These are phyloP conservation scores for Primulina eburnea DNA, from an alignment of 257 asterid genomes.

Conservation along the genomic window DNA sequence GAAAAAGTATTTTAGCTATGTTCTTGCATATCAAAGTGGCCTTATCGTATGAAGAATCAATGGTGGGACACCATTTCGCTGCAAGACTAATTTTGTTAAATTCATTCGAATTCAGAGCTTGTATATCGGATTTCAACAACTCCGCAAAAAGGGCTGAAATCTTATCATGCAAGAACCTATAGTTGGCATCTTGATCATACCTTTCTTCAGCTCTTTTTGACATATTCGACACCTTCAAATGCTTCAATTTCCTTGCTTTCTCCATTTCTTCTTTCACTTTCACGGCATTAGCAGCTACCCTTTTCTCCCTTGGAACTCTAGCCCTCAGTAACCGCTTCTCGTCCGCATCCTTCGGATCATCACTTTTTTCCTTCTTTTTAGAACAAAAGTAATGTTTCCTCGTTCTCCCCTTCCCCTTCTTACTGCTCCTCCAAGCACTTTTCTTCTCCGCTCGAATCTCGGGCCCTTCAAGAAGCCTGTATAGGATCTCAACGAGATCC, in stretches of 20 bases:
- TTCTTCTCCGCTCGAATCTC: constrained; percentile 13
- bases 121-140: constrained; percentile 40
- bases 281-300: constrained; percentile 19
- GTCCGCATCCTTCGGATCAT: constrained; percentile 4
- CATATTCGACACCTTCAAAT: constrained; percentile 28
- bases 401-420: constrained; percentile 8
- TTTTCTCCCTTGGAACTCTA: constrained; percentile 25
- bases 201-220: constrained; percentile 34
- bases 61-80: constrained; percentile 57
- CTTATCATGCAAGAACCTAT: constrained; percentile 40
- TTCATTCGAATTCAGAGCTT: constrained; percentile 33
- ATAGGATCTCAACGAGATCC: constrained; percentile 38
- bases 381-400: background rate
- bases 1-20: constrained; percentile 43
- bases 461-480: constrained; percentile 38
- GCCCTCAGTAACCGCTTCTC: constrained; percentile 29
- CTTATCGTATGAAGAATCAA: constrained; percentile 57
- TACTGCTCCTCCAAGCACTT: background rate
- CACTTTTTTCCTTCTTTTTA: constrained; percentile 4
- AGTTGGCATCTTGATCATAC: constrained; percentile 35
- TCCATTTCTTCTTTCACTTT: constrained; percentile 33
- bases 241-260: constrained; percentile 37
- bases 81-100: constrained; percentile 41
- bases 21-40: constrained; percentile 48
- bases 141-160: constrained; percentile 37